A percentile compares a stretch with the other conserved stretches of the same genome.
phyloP scores from a whole-genome alignment of 2,329 filamentous ascomycete genomes.

The Coniochaeta pulveracea region DNA sequence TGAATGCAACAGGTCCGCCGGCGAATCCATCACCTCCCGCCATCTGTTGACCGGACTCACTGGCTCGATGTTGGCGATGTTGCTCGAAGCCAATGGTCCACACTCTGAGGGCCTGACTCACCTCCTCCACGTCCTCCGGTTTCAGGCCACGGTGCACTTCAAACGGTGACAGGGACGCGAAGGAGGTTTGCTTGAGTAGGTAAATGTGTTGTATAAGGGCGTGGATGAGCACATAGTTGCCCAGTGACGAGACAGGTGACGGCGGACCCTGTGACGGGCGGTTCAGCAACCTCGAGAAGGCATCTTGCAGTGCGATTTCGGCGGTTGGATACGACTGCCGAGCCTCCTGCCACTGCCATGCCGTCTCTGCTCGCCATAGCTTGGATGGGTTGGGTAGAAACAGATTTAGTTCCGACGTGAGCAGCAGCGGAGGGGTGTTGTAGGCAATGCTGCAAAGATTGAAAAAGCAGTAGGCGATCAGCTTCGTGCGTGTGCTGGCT shows the following conservation, averaged over 20 bases:
- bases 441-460: constrained; percentile 52
- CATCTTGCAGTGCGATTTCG: constrained; percentile 45
- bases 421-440: constrained; percentile 43
- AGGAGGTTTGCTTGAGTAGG: constrained; percentile 51
- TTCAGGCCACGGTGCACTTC: constrained; percentile 38
- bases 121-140: constrained; percentile 44
- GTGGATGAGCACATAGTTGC: constrained; percentile 62
- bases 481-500: constrained; percentile 44
- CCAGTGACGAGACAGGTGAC: constrained; percentile 44
- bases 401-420: constrained; percentile 49
- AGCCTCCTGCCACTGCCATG: constrained; percentile 50
- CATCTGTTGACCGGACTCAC: constrained; percentile 29
- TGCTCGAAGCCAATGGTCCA: constrained; percentile 50
- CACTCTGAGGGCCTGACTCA: constrained; percentile 40
- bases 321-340: constrained; percentile 36
- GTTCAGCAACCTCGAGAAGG: constrained; percentile 42
- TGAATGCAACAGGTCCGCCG: constrained; percentile 54
- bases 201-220: constrained; percentile 64
- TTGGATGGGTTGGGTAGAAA: constrained; percentile 41
- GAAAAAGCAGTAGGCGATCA: constrained; percentile 51
- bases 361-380: constrained; percentile 44
- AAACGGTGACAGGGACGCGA: constrained; percentile 35
- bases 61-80: constrained; percentile 36
- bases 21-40: constrained; percentile 36
- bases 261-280: constrained; percentile 36